Conservation (phyloP, 805 yeast genomes). For the Starmerella lactis-condensi region DNA sequence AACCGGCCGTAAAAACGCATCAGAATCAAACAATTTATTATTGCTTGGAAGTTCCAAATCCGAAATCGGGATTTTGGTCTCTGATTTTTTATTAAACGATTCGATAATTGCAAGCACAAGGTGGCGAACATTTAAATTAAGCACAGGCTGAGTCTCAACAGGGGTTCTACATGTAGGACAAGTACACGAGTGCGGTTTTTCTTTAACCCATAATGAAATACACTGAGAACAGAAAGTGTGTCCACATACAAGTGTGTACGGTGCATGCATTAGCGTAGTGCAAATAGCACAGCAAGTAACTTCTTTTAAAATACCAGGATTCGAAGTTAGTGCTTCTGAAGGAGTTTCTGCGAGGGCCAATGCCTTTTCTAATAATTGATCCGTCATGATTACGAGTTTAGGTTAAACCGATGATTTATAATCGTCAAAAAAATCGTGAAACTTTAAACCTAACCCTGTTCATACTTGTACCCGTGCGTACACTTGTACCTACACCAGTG, state of each 20-base stretch:
- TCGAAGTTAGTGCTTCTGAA: slow-evolving; percentile 3
- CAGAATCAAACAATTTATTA: neutral
- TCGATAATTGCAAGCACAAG: slow-evolving; percentile 9
- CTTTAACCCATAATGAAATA: slow-evolving; percentile 19
- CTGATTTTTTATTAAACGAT: slow-evolving; percentile 5
- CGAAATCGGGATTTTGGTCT: neutral
- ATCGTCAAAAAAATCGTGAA: no score
- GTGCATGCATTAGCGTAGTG: slow-evolving; percentile 41
- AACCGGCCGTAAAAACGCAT: slow-evolving; percentile 21
- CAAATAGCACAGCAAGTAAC: slow-evolving; percentile 34
- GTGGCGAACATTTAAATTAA: slow-evolving; percentile 10
- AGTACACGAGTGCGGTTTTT: slow-evolving; percentile 5
- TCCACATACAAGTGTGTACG: slow-evolving; percentile 41
- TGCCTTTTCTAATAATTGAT: slow-evolving; percentile 6
- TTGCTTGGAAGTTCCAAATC: slow-evolving; percentile 7
- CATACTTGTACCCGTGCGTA: no score
- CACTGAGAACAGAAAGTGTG: slow-evolving; percentile 45
- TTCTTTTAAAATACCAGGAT: slow-evolving; percentile 3
- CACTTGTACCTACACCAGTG: no score
- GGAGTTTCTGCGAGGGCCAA: slow-evolving; percentile 3
- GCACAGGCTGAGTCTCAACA: slow-evolving; percentile 11
- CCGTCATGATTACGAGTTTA: no score
- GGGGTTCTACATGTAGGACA: slow-evolving; percentile 16
- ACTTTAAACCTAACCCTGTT: no score
- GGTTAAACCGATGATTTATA: no score